Percentiles rank a stretch among this genome's conserved stretches.
phyloP scores from a whole-genome alignment of 177 flowering plant species.

The Vitis hybrid region DNA sequence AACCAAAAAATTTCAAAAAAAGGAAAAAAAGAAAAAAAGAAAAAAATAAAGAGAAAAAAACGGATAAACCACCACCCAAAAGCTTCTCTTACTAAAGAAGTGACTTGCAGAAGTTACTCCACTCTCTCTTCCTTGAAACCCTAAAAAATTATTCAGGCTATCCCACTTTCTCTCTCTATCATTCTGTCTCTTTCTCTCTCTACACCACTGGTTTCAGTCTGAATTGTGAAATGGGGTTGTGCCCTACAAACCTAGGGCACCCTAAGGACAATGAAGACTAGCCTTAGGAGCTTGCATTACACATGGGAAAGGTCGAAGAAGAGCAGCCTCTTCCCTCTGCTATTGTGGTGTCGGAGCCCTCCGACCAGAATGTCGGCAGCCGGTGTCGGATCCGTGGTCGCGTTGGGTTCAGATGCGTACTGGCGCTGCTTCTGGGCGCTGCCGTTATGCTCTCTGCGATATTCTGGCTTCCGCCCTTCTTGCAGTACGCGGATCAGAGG shows the following conservation, averaged over 20 bases:
- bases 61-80: slow-evolving; percentile 14
- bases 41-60: neutral
- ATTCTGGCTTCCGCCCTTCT: slow-evolving; percentile 67
- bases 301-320: slow-evolving; percentile 17
- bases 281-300: slow-evolving; percentile 3
- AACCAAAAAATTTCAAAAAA: neutral
- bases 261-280: neutral
- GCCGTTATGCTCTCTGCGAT: slow-evolving; percentile 61
- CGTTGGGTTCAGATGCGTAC: slow-evolving; percentile 41
- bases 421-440: slow-evolving; percentile 45
- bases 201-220: no score
- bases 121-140: slow-evolving; percentile 1
- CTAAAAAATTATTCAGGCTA: neutral
- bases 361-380: slow-evolving; percentile 5
- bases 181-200: no score
- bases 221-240: no score
- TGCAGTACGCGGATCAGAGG: slow-evolving; percentile 29
- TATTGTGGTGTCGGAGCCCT: neutral
- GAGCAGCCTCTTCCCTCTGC: slow-evolving; percentile 8
- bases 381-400: slow-evolving; percentile 14
- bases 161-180: neutral
- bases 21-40: neutral
- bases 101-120: slow-evolving; percentile 16
- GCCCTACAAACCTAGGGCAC: no score
- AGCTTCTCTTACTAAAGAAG: slow-evolving; percentile 9